Base-by-base conservation (phyloP, 1,284 basidiomycete genomes). In the Moniliophthora roreri region DNA sequence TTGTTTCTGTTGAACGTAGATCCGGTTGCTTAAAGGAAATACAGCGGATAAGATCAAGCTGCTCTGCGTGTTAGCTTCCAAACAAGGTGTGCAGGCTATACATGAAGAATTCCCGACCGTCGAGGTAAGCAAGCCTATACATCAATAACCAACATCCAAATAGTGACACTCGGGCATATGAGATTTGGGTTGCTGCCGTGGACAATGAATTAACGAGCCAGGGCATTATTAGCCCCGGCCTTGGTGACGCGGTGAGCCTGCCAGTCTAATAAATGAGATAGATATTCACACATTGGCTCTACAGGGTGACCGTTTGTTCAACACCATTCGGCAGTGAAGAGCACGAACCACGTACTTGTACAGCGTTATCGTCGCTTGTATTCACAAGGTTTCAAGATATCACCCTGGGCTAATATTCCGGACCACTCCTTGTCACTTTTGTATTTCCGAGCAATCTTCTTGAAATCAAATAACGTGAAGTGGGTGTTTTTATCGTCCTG, bases 311-410 rank as follows among this genome's bases (percentile, higher is more conserved):
- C 81, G 85, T 20, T 63, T 86, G 51, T 87, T 84, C 69, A 80
- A 83, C 60, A 87, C 85, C 0, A 61, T 79, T 20, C 71, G 68
- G 35, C 39, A 58, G 40, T 74, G 57, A 65, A 23, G 18, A 52
- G 18, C 20, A 13, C 26, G 6, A 32, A 13, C 36, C 15, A 18
- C 13, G 11, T 26, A 41, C 24, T 21, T 44, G 46, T n/a, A n/a
- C n/a, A n/a, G n/a, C 9, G 53, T 79, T 71, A 98, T 65, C 96
- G 82, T 64, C 93, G 84, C 73, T 99, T 99, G 71, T 99, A 99
- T 69, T 98, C 91, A 71, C 97, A 99, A 28, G 95, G 89, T 68
- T 95, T 93, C 55, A 99, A 76, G 37, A 87, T 68, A 59, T 76
- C 69, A 15, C 89, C 87, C 61, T 80, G 79, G 18, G 74, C 69